A percentile compares a stretch with the other conserved stretches of the same genome.
These are phyloP conservation scores for Sugiyamaella mastotermitis DNA, from an alignment of 805 yeast genomes.

Conservation along the genomic window DNA sequence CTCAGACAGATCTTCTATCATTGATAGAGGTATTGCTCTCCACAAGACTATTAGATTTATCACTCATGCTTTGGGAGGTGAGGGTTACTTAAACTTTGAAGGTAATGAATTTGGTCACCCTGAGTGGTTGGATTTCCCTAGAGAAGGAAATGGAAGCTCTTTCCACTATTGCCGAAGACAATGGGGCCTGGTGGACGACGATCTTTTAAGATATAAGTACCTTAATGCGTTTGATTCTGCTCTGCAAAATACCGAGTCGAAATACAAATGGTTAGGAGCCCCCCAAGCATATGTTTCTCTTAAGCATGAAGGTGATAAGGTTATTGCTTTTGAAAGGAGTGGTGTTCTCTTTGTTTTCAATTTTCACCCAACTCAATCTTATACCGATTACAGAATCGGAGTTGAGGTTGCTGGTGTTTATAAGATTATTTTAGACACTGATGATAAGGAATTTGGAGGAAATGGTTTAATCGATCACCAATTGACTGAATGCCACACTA, in stretches of 20 bases:
- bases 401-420: conserved; percentile 75
- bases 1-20: conserved; percentile 63
- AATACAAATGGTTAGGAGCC: conserved; percentile 65
- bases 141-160: conserved; percentile 79
- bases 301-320: conserved; percentile 85
- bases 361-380: conserved; percentile 81
- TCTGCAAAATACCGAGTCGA: conserved; percentile 70
- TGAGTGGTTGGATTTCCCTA: conserved; percentile 97
- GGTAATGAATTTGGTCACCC: conserved; percentile 99
- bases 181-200: conserved; percentile 79
- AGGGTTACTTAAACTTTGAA: conserved; percentile 91
- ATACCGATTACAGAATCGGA: conserved; percentile 85
- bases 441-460: conserved; percentile 70
- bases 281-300: conserved; percentile 79
- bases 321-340: conserved; percentile 81
- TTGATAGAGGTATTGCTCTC: conserved; percentile 85
- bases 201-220: conserved; percentile 69
- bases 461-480: conserved; percentile 62
- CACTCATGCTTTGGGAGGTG: conserved; percentile 93
- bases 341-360: conserved; percentile 82
- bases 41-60: conserved; percentile 87
- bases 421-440: conserved; percentile 69
- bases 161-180: conserved; percentile 95
- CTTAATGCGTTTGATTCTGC: conserved; percentile 79
- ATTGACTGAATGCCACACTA: conserved; percentile 54